Conservation (phyloP, 345 rosid species). For the Hibiscus syriacus region DNA sequence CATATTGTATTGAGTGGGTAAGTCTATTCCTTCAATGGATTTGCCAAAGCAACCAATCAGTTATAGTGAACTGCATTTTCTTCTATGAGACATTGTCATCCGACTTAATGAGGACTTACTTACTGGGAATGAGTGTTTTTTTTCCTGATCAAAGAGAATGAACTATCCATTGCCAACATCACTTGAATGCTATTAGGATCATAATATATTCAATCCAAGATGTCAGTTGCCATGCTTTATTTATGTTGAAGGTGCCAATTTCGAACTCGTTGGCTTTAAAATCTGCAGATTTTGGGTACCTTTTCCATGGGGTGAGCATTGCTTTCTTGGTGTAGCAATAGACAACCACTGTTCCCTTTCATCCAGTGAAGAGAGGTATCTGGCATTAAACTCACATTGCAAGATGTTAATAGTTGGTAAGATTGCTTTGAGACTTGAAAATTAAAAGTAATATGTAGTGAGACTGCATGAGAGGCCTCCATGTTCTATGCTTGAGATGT, state of each 20-base stretch:
- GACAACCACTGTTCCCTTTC: constrained; percentile 60
- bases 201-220: constrained; percentile 54
- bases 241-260: constrained; percentile 79
- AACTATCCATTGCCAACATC: constrained; percentile 34
- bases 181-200: constrained; percentile 40
- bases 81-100: constrained; percentile 13
- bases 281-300: constrained; percentile 95
- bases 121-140: constrained; percentile 23
- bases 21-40: constrained; percentile 1
- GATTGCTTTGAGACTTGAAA: constrained; percentile 76
- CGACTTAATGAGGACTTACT: constrained; percentile 18
- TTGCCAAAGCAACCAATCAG: constrained; percentile 16
- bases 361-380: constrained; percentile 89
- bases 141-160: constrained; percentile 14
- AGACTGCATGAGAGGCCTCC: constrained; percentile 37
- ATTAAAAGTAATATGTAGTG: constrained; percentile 47
- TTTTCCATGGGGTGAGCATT: constrained; percentile 83
- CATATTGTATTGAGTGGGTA: neutral
- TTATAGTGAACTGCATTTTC: constrained; percentile 17
- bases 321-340: constrained; percentile 97
- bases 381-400: constrained; percentile 69
- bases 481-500: constrained; percentile 33
- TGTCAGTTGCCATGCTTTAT: constrained; percentile 79
- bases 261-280: constrained; percentile 97
- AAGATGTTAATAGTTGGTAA: constrained; percentile 89